These are phyloP conservation scores for Phytophthora crassamura DNA, from an alignment of 352 stramenopile species.

Conservation along the genomic window DNA sequence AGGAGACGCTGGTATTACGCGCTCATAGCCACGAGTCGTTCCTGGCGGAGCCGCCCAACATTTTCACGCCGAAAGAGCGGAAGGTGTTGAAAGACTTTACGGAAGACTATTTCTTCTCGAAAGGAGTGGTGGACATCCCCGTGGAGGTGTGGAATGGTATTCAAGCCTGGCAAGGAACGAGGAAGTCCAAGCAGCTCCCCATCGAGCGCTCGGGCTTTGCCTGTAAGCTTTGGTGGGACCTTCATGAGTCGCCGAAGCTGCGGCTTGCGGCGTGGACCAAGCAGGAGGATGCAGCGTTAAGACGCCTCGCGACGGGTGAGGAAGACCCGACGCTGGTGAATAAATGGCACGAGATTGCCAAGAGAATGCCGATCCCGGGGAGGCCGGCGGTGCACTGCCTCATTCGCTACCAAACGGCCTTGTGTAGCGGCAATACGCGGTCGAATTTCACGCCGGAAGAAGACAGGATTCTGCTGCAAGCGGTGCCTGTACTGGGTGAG, in stretches of 20 bases:
- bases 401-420: constrained; percentile 60
- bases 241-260: constrained; percentile 66
- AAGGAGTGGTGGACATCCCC: constrained; percentile 34
- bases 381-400: constrained; percentile 63
- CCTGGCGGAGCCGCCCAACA: constrained; percentile 45
- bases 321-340: constrained; percentile 52
- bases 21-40: constrained; percentile 69
- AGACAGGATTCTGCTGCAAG: constrained; percentile 55
- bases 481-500: constrained; percentile 74
- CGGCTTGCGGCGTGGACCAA: constrained; percentile 66
- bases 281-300: constrained; percentile 51
- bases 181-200: constrained; percentile 32
- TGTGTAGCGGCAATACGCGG: constrained; percentile 51
- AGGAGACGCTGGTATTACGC: constrained; percentile 58
- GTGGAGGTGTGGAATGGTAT: constrained; percentile 60
- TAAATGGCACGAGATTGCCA: constrained; percentile 57
- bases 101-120: constrained; percentile 31
- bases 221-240: constrained; percentile 78
- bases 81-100: constrained; percentile 62
- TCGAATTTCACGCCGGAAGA: constrained; percentile 58
- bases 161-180: constrained; percentile 40
- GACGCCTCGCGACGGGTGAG: constrained; percentile 48
- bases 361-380: constrained; percentile 50
- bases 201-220: constrained; percentile 72
- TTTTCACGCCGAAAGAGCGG: constrained; percentile 70